Base-by-base conservation (phyloP, 1,139 yeast genomes). In the Saccharomyces hybrid region DNA sequence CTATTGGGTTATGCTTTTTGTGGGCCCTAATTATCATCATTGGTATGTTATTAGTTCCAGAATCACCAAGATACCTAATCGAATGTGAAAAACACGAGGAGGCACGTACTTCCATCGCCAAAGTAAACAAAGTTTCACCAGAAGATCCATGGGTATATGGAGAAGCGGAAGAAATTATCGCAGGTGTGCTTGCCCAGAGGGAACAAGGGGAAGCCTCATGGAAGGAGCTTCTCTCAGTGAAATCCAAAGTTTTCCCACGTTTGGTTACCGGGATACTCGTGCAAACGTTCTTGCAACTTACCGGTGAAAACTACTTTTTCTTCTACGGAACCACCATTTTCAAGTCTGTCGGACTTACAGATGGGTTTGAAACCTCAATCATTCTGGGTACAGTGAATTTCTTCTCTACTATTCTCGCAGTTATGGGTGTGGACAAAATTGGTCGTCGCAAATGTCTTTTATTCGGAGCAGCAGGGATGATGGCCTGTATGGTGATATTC, bases 51-150 rank as follows among this genome's bases (percentile, higher is more conserved):
- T 70, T 76, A 60, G 75, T 83, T 71, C 88, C 89, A 29, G 90
- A 85, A 66, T 80, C 88, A 12, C 89, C 90, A 57, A 78, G 89
- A 73, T 84, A 77, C 73, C 80, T 67, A 64, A 76, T 83, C 54
- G 75, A 77, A 21, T 79, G 75, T 57, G 76, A 74, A 48, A 66
- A 73, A 38, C 69, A 76, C 58, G 77, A 70, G 27, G 62, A 73
- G 48, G 88, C 88, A 48, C 73, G 78, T 44, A 58, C 64, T 29
- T 70, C 77, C 47, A 72, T 81, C 55, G 60, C 74, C 11, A 73
- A 71, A 58, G 66, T 74, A 31, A 73, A 78, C 68, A 73, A 72
- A 55, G 73, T 74, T 53, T 75, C 77, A 32, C 60, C 44, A 3
- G 75, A 71, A 42, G 71, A 74, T 38, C 66, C 64, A 76, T 58